Conservation (phyloP, 2,329 filamentous ascomycete species). For the Ophiostoma sp. region DNA sequence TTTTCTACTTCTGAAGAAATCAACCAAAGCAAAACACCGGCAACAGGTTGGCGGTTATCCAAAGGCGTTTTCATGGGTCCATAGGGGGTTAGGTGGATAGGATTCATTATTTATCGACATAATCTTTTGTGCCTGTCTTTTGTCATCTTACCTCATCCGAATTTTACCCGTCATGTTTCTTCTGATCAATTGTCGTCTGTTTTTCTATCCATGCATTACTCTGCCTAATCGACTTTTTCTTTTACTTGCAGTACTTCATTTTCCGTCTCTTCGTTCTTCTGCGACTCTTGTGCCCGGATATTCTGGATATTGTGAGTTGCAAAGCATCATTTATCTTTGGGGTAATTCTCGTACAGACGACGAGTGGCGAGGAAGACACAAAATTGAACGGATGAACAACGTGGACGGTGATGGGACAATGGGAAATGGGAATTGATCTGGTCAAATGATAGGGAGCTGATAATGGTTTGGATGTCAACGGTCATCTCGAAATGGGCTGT, state of each 20-base stretch:
- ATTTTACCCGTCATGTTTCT: background rate
- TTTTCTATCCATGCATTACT: background rate
- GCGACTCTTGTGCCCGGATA: no score
- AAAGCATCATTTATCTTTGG: no score
- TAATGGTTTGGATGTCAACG: background rate
- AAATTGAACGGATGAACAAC: background rate
- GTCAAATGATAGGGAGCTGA: background rate
- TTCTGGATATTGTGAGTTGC: no score
- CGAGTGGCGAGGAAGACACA: background rate
- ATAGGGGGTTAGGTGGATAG: background rate
- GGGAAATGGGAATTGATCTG: no score
- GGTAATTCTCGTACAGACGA: no score
- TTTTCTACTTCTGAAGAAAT: background rate
- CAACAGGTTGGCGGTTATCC: background rate
- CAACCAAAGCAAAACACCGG: constrained; percentile 1
- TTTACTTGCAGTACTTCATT: no score
- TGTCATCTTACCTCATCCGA: background rate
- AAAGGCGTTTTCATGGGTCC: constrained; percentile 3
- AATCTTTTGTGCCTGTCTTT: background rate
- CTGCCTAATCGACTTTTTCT: background rate
- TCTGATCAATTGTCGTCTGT: background rate
- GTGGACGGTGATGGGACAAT: background rate
- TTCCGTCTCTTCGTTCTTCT: no score
- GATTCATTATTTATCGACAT: constrained; percentile 1
- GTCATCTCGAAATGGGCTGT: background rate